Evolutionary conservation across 2,329 filamentous ascomycete genomes (phyloP).

Genomic region (Cladophialophora immunda): DNA sequence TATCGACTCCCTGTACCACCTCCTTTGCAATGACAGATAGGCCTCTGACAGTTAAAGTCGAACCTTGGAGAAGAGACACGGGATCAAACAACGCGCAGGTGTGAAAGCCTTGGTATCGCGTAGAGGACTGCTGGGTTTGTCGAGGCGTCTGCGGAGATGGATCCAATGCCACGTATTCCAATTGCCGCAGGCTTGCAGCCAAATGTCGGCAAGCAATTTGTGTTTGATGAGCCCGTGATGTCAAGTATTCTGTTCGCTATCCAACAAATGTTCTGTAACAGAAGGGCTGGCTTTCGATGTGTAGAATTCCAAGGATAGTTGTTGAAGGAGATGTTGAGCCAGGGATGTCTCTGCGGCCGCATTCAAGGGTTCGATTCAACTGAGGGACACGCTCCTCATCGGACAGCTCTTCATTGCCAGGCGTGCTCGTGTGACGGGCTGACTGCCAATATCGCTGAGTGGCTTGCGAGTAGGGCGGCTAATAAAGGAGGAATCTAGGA

Average conservation of each 20-base stretch:
- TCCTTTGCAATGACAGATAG: conserved; percentile 25
- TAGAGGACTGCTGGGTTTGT: not conserved
- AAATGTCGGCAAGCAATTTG: conserved; percentile 2
- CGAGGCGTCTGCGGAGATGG: not conserved
- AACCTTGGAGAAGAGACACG: not conserved
- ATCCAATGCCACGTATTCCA: not conserved
- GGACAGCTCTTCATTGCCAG: conserved; percentile 23
- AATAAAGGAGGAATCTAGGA: conserved; percentile 33
- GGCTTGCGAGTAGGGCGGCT: conserved; percentile 31
- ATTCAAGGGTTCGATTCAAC: not conserved
- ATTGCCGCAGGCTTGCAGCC: not conserved
- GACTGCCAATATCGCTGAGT: conserved; percentile 28
- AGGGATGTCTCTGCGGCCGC: conserved; percentile 1
- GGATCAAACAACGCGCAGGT: not conserved
- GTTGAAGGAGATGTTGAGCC: not conserved
- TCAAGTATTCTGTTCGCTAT: conserved; percentile 5
- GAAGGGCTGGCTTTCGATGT: not conserved
- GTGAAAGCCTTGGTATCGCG: not conserved
- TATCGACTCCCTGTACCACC: conserved; percentile 32
- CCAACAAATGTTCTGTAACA: not conserved
- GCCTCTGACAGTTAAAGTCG: conserved; percentile 15
- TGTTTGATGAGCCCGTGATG: not conserved
- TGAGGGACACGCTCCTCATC: conserved; percentile 10
- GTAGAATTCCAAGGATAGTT: not conserved
- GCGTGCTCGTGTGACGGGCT: conserved; percentile 27